These are phyloP conservation scores for Cryptosporidium andersoni DNA, from an alignment of 169 alveolate species.

Conservation along the genomic window DNA sequence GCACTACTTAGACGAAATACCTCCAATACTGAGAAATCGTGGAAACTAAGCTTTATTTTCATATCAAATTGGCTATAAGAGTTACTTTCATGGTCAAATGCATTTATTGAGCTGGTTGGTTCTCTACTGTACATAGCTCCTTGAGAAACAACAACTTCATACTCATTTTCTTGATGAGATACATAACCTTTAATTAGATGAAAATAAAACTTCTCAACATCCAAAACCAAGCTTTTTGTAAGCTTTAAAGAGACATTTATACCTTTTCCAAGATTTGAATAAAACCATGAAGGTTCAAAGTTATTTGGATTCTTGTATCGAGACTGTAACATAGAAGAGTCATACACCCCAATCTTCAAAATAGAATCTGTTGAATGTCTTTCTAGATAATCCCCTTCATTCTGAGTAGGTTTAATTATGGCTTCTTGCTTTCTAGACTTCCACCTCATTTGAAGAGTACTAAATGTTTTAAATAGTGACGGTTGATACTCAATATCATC, in stretches of 20 bases:
- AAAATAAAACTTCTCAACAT: slow-evolving; percentile 62
- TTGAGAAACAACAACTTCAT: slow-evolving; percentile 60
- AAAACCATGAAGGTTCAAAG: slow-evolving; percentile 66
- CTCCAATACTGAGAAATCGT: slow-evolving; percentile 60
- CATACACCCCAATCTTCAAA: slow-evolving; percentile 58
- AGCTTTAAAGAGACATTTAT: slow-evolving; percentile 51
- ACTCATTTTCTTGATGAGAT: slow-evolving; percentile 65
- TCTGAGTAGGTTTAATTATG: neutral
- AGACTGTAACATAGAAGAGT: slow-evolving; percentile 55
- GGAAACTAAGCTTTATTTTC: slow-evolving; percentile 38
- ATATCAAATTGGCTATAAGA: slow-evolving; percentile 20
- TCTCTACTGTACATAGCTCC: neutral
- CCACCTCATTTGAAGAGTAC: no score
- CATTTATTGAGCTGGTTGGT: neutral
- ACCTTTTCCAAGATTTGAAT: slow-evolving; percentile 47
- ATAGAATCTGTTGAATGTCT: neutral
- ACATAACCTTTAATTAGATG: slow-evolving; percentile 56
- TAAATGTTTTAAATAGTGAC: neutral
- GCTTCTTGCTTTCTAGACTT: neutral
- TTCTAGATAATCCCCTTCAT: neutral
- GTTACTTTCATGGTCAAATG: neutral
- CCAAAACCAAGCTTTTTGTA: slow-evolving; percentile 41
- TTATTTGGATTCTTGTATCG: slow-evolving; percentile 20
- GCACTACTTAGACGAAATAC: slow-evolving; percentile 68
- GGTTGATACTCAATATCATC: neutral